Conservation (phyloP, 768 basidiomycete species). For the Russula sp. region DNA sequence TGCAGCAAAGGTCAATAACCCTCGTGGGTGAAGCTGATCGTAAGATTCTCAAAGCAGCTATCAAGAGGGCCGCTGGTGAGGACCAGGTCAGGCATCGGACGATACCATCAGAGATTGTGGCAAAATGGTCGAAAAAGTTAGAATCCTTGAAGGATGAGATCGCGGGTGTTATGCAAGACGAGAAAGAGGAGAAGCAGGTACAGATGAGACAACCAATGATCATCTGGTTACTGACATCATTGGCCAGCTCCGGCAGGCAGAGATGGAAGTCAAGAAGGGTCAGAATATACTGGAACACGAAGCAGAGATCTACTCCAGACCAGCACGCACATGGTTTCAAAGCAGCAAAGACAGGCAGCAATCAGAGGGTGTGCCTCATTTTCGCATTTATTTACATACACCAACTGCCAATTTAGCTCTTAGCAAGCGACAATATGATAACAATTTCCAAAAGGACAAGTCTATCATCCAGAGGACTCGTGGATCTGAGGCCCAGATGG, state of each 20-base stretch:
- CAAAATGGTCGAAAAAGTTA: conserved; percentile 63
- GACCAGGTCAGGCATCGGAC: conserved; percentile 88
- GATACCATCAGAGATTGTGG: conserved; percentile 66
- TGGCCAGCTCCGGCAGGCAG: conserved; percentile 70
- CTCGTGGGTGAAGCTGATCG: conserved; percentile 94
- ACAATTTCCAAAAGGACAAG: conserved; percentile 33
- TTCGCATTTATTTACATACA: conserved; percentile 3
- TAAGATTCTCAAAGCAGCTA: conserved; percentile 91
- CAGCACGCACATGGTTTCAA: conserved; percentile 99
- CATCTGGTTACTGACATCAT: conserved; percentile 15
- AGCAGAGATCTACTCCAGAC: conserved; percentile 85
- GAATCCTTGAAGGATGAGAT: conserved; percentile 71
- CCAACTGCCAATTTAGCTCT: conserved; percentile 39
- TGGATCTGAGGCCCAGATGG: conserved; percentile 28
- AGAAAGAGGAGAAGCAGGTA: conserved; percentile 92
- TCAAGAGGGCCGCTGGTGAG: conserved; percentile 74
- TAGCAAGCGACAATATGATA: conserved; percentile 71
- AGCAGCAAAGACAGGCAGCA: conserved; percentile 71
- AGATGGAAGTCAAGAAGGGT: conserved; percentile 94
- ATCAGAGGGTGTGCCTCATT: conserved; percentile 53
- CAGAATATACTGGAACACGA: conserved; percentile 93
- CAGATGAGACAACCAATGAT: conserved; percentile 18
- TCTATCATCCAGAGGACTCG: conserved; percentile 34
- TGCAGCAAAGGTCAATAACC: conserved; percentile 67
- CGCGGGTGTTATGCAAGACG: conserved; percentile 73